Percentiles rank a stretch among this genome's conserved stretches.
Conservation (phyloP, 257 asterid species). For the Fraxinus quadrangulata region DNA sequence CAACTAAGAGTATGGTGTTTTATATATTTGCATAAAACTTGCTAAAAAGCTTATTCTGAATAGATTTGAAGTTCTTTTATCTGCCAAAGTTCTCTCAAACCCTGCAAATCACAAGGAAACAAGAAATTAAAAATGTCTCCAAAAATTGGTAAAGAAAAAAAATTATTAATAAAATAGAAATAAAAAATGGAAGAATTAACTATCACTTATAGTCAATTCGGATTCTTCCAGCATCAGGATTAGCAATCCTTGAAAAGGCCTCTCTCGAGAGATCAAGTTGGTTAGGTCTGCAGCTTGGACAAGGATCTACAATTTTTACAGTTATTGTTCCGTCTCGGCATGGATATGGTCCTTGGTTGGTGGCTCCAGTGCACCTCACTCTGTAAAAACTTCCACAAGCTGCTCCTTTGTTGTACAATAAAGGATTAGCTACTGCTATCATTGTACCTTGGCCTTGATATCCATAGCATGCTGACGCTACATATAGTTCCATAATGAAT, state of each 20-base stretch:
- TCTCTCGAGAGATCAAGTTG: slow-evolving; percentile 51
- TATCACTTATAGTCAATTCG: slow-evolving; percentile 36
- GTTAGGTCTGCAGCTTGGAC: slow-evolving; percentile 38
- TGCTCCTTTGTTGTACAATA: slow-evolving; percentile 29
- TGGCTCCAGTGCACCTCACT: slow-evolving; percentile 42
- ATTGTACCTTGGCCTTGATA: slow-evolving; percentile 28
- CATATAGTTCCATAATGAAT: neutral
- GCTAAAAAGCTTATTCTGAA: neutral
- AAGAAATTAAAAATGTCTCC: neutral
- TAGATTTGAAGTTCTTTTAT: neutral
- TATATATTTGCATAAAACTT: neutral
- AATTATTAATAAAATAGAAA: too few species aligned
- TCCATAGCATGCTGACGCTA: slow-evolving; percentile 63
- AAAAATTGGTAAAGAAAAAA: neutral
- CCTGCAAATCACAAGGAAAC: neutral
- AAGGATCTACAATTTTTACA: slow-evolving; percentile 51
- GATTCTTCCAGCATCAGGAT: slow-evolving; percentile 48
- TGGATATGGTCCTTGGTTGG: slow-evolving; percentile 39
- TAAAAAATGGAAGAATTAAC: neutral
- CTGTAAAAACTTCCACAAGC: slow-evolving; percentile 37
- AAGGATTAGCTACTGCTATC: slow-evolving; percentile 44
- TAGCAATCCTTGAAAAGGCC: slow-evolving; percentile 49
- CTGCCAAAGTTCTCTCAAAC: neutral
- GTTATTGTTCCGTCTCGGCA: slow-evolving; percentile 36
- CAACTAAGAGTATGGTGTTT: neutral